Percentiles rank a stretch among this genome's conserved stretches.
Conservation (phyloP, 345 rosid genomes). For the Corchorus olitorius region DNA sequence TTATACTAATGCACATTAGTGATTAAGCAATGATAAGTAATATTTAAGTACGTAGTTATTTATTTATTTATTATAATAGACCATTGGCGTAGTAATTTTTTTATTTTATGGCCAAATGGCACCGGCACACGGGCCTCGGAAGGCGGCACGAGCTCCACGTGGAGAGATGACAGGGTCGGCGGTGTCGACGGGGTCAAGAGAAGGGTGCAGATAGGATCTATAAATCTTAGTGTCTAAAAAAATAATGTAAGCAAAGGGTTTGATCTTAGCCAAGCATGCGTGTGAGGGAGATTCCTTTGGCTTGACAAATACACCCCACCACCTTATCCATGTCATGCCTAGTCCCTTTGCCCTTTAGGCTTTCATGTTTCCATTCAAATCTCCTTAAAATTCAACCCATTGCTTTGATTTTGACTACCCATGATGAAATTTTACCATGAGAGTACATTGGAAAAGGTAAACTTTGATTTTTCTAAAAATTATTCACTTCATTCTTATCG, state of each 20-base stretch:
- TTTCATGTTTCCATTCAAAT: no score
- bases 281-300: constrained; percentile 33
- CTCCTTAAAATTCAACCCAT: neutral
- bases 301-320: constrained; percentile 40
- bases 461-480: neutral
- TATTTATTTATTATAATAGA: neutral
- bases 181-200: constrained; percentile 33
- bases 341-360: neutral
- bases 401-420: neutral
- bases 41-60: neutral
- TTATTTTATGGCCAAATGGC: constrained; percentile 9
- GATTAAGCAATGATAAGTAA: no score
- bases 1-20: neutral
- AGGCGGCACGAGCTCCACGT: constrained; percentile 40
- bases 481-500: neutral
- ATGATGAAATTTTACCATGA: neutral
- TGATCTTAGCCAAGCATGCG: constrained; percentile 9
- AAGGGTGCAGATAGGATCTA: neutral
- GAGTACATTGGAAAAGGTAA: neutral
- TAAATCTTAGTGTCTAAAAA: neutral
- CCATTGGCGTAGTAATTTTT: neutral
- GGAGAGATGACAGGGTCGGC: constrained; percentile 40
- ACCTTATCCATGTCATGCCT: constrained; percentile 30
- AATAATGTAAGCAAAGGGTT: neutral
- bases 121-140: constrained; percentile 30